phyloP scores from a whole-genome alignment of 352 stramenopile genomes.

The Phytopythium boreale region DNA sequence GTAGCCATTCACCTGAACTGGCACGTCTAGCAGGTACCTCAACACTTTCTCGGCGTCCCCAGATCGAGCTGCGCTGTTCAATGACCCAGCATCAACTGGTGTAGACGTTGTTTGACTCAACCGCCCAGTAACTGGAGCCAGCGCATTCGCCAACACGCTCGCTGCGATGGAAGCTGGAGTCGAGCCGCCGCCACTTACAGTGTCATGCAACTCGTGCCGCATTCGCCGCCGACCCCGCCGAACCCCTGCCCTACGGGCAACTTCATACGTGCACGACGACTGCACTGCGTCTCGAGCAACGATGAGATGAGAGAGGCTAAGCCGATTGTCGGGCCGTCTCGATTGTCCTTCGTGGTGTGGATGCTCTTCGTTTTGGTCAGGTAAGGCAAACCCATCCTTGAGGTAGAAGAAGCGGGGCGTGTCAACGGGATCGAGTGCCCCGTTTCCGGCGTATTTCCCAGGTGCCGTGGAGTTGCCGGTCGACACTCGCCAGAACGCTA shows the following conservation, averaged over 20 bases:
- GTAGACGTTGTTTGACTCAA: not conserved
- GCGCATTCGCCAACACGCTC: conserved; percentile 25
- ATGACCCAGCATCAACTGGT: not conserved
- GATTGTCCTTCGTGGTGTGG: not conserved
- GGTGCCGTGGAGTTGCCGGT: conserved; percentile 9
- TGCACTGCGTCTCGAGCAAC: conserved; percentile 32
- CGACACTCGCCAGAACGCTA: conserved; percentile 56
- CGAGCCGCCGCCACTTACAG: conserved; percentile 1
- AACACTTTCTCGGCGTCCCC: not conserved
- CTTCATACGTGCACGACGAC: conserved; percentile 30
- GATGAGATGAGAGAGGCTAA: conserved; percentile 43
- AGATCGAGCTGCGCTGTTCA: not conserved
- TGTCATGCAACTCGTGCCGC: conserved; percentile 15
- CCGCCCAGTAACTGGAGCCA: conserved; percentile 23
- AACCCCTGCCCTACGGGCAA: conserved; percentile 22
- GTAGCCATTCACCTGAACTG: conserved; percentile 46
- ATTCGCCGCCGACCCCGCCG: conserved; percentile 19
- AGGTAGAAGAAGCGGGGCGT: conserved; percentile 21
- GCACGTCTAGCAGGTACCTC: conserved; percentile 54
- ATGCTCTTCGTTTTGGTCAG: conserved; percentile 3
- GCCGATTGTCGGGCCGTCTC: not conserved
- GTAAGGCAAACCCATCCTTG: conserved; percentile 26
- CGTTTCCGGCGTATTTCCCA: not conserved
- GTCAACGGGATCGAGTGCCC: not conserved
- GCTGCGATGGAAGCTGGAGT: conserved; percentile 14